Percentiles rank a stretch among this genome's conserved stretches.
Conservation (phyloP, 164 flowering plant species). For the Saururus chinensis region DNA sequence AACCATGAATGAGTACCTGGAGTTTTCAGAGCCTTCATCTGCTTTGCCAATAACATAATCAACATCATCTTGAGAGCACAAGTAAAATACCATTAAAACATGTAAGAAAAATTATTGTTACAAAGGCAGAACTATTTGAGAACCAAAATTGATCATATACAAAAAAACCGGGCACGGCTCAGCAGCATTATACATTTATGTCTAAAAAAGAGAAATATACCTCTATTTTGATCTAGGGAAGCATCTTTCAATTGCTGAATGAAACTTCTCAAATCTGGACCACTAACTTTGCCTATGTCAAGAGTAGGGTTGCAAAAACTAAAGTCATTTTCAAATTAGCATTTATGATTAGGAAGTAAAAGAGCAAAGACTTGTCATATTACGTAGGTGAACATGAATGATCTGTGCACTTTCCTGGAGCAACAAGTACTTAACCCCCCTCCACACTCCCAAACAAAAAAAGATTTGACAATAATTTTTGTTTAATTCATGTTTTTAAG, state of each 20-base stretch:
- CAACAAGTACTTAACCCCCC: too few relatives aligned
- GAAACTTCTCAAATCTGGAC: constrained; percentile 84
- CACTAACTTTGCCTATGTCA: constrained; percentile 51
- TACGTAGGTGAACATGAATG: too few relatives aligned
- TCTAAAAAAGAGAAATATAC: constrained; percentile 19
- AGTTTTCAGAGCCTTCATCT: not conserved
- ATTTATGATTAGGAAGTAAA: not conserved
- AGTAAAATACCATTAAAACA: not conserved
- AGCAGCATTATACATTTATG: not conserved
- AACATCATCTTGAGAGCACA: not conserved
- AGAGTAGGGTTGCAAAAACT: not conserved
- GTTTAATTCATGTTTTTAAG: too few relatives aligned
- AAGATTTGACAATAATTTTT: too few relatives aligned
- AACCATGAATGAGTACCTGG: not conserved
- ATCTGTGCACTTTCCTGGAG: too few relatives aligned
- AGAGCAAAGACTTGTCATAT: not conserved
- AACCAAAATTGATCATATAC: not conserved
- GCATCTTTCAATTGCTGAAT: constrained; percentile 53
- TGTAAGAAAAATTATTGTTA: not conserved
- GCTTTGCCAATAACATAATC: not conserved
- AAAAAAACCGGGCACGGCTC: not conserved
- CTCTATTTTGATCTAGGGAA: constrained; percentile 31
- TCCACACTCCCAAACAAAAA: too few relatives aligned
- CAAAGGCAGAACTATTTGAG: not conserved
- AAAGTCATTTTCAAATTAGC: not conserved